Evolutionary conservation across 2,329 filamentous ascomycete genomes (phyloP).

Genomic region (Biscogniauxia marginata): DNA sequence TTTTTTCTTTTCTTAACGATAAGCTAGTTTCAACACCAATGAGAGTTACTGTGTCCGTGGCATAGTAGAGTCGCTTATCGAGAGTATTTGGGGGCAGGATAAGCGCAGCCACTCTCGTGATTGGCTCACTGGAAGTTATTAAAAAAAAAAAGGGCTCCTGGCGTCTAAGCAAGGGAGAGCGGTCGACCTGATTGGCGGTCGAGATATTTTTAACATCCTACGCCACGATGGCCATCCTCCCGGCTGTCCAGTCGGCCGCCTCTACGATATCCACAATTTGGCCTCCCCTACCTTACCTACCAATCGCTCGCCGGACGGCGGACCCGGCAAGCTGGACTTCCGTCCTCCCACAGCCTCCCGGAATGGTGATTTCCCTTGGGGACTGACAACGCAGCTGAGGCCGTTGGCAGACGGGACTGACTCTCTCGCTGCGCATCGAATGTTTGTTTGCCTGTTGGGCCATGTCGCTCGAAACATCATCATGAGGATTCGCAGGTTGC

Average conservation of each 20-base stretch:
- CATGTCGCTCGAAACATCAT: background rate
- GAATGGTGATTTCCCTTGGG: conserved; percentile 7
- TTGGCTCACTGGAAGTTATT: background rate
- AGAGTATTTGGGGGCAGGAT: background rate
- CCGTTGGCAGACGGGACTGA: too few relatives aligned
- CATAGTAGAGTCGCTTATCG: too few relatives aligned
- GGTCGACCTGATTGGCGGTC: background rate
- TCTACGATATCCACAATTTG: too few relatives aligned
- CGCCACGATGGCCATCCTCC: background rate
- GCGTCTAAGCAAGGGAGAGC: background rate
- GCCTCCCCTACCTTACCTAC: too few relatives aligned
- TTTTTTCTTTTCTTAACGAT: too few relatives aligned
- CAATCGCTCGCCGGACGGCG: background rate
- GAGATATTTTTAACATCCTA: background rate
- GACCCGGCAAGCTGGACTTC: background rate
- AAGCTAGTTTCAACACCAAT: too few relatives aligned
- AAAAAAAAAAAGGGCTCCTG: too few relatives aligned
- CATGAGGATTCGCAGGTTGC: background rate
- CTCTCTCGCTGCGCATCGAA: background rate
- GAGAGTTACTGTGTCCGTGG: too few relatives aligned
- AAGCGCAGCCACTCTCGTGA: background rate
- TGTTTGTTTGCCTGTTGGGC: background rate
- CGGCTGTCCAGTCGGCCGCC: background rate
- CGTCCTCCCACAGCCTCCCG: conserved; percentile 14
- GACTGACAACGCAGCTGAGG: background rate